phyloP scores from a whole-genome alignment of 495 filamentous ascomycete species.

The Podospora fimiseda region DNA sequence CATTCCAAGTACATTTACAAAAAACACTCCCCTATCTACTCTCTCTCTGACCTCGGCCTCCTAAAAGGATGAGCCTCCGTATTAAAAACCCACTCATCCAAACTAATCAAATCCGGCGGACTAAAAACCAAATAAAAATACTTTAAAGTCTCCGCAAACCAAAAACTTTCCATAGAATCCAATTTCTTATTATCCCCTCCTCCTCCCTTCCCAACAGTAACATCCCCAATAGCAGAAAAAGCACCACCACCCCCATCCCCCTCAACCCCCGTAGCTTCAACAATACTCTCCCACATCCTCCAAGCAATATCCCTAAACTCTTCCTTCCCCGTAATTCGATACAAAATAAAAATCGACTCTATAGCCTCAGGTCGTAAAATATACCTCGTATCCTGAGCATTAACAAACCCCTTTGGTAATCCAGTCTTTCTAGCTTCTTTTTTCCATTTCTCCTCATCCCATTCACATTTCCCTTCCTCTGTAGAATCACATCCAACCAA shows the following conservation, averaged over 20 bases:
- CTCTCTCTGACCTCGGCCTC: background rate
- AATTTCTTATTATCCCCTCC: slow-evolving; percentile 35
- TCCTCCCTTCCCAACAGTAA: too few relatives aligned
- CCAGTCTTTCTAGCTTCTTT: slow-evolving; percentile 24
- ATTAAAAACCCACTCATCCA: slow-evolving; percentile 74
- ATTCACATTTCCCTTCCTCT: slow-evolving; percentile 11
- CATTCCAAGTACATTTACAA: too few relatives aligned
- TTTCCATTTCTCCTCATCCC: slow-evolving; percentile 25
- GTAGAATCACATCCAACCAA: slow-evolving; percentile 43
- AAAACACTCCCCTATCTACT: too few relatives aligned
- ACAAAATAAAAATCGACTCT: slow-evolving; percentile 69
- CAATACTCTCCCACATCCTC: slow-evolving; percentile 66
- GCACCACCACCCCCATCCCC: too few relatives aligned
- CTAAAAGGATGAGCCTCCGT: slow-evolving; percentile 74
- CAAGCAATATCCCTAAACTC: slow-evolving; percentile 62
- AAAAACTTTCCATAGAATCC: slow-evolving; percentile 49
- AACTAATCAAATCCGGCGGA: slow-evolving; percentile 59
- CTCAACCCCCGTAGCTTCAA: slow-evolving; percentile 53
- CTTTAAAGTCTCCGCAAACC: slow-evolving; percentile 43
- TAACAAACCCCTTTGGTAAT: slow-evolving; percentile 53
- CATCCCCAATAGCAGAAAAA: slow-evolving; percentile 52
- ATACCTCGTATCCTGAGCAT: slow-evolving; percentile 29
- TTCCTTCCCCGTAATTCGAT: slow-evolving; percentile 64
- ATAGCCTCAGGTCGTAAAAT: slow-evolving; percentile 59
- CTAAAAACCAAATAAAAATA: slow-evolving; percentile 73